phyloP scores from a whole-genome alignment of 2,329 filamentous ascomycete species.

The Exophiala bonariae region DNA sequence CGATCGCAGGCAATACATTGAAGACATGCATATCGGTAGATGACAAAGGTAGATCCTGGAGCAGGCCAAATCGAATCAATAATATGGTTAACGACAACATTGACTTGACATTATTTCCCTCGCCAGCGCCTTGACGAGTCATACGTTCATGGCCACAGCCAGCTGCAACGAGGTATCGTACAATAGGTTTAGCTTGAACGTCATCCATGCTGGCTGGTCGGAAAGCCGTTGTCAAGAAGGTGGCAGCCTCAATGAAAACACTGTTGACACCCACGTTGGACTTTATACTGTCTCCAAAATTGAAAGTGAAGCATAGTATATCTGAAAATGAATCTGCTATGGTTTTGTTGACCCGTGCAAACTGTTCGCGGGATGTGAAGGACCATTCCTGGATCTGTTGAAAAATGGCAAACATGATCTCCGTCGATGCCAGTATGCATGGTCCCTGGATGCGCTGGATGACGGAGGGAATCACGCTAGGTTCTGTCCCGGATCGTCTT shows the following conservation, averaged over 20 bases:
- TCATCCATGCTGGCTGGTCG: slow-evolving; percentile 68
- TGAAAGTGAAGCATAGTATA: slow-evolving; percentile 71
- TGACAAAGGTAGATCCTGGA: slow-evolving; percentile 62
- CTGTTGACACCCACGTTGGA: slow-evolving; percentile 55
- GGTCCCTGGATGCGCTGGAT: slow-evolving; percentile 55
- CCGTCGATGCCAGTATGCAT: slow-evolving; percentile 66
- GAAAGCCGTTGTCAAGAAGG: slow-evolving; percentile 75
- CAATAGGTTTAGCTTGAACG: slow-evolving; percentile 73
- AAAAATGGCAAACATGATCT: slow-evolving; percentile 76
- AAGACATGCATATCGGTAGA: slow-evolving; percentile 77
- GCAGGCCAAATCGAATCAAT: slow-evolving; percentile 68
- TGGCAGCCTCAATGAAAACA: slow-evolving; percentile 70
- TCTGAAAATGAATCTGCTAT: slow-evolving; percentile 71
- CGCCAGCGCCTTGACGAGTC: slow-evolving; percentile 45
- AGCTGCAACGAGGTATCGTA: slow-evolving; percentile 67
- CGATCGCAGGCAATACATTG: slow-evolving; percentile 58
- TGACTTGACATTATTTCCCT: slow-evolving; percentile 55
- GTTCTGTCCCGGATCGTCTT: slow-evolving; percentile 5
- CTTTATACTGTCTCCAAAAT: slow-evolving; percentile 64
- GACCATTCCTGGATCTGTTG: slow-evolving; percentile 86
- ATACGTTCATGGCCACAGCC: slow-evolving; percentile 49
- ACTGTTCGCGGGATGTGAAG: slow-evolving; percentile 68
- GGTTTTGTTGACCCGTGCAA: slow-evolving; percentile 65
- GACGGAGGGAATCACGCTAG: background rate
- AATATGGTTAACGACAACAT: slow-evolving; percentile 67